Evolutionary conservation across 75 land plant genomes (phyloP).

Genomic region (Larix kaempferi): DNA sequence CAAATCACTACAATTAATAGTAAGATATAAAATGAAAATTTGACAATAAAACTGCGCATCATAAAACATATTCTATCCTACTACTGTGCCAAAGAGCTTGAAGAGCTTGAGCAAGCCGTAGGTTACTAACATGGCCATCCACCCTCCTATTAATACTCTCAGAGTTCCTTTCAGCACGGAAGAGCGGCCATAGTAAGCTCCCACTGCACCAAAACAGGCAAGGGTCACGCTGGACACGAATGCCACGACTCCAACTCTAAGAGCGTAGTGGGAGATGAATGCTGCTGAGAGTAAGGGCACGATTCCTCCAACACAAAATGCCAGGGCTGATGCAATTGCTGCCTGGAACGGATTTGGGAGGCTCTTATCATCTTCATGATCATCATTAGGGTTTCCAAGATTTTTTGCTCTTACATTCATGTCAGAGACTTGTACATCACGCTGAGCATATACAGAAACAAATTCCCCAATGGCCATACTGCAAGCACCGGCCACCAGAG

Average conservation of each 20-base stretch:
- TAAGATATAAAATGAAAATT: no score
- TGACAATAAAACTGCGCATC: no score
- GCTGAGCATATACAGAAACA: conserved; percentile 83
- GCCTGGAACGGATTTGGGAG: conserved; percentile 39
- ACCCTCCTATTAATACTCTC: conserved; percentile 64
- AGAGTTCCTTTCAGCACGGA: conserved; percentile 17
- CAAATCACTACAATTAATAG: no score
- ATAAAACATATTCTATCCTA: no score
- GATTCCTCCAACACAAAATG: conserved; percentile 41
- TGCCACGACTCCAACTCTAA: conserved; percentile 28
- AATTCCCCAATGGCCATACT: conserved; percentile 96
- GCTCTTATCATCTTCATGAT: neutral
- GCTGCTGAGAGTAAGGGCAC: conserved; percentile 44
- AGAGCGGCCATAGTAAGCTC: conserved; percentile 41
- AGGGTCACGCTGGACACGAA: conserved; percentile 23
- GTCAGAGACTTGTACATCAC: conserved; percentile 66
- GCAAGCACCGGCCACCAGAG: conserved; percentile 84
- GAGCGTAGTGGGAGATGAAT: conserved; percentile 19
- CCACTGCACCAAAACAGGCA: conserved; percentile 34
- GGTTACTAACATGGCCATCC: conserved; percentile 72
- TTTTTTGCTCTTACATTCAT: neutral
- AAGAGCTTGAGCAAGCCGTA: conserved; percentile 52
- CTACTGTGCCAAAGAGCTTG: neutral
- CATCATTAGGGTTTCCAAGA: no score
- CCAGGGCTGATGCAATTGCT: conserved; percentile 47